Base-by-base conservation (phyloP, 495 filamentous ascomycete genomes). In the Aspergillus cavernicola region DNA sequence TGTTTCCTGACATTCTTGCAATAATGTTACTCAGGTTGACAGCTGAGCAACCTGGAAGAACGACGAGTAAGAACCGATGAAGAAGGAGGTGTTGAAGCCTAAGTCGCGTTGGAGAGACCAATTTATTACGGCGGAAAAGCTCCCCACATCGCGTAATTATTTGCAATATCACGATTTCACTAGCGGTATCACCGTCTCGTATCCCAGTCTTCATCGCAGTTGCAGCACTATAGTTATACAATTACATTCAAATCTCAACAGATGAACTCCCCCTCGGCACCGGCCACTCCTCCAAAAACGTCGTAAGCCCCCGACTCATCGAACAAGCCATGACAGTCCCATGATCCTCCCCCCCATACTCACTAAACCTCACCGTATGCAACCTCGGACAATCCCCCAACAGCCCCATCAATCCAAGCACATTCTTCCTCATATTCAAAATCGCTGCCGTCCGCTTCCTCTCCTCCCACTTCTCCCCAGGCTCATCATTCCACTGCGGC, bases 381-480 rank as follows among this genome's bases (percentile, higher is more conserved):
- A 67, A 62, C 59, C 29, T 33, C 9, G 24, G 37, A 18, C 46
- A 54, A 0, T 33, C 56, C 20, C 28, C n/a, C 4, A 57, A 24
- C 37, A 63, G 23, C 9, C 48, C 46, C 16, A 29, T 31, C 4
- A 63, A 44, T 13, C 40, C 44, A 4, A 76, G 71, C 42, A 71
- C 69, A 40, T 56, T 80, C 2, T 78, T 72, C 6, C 51, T 65
- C 22, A 66, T 66, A 18, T 74, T 68, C 63, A 74, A 59, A 19
- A 61, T 73, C n/a, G 40, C 72, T 6, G 76, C 72, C 8, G 70
- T 70, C 9, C 55, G 61, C 42, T 58, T 81, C 29, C 78, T 77
- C 48, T 53, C 56, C 46, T 71, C 72, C 35, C 71, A 80, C 13
- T 64, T 56, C 3, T 68, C 65, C 6, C 41, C 54, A 0, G 59